Percentiles rank a stretch among this genome's conserved stretches.
phyloP scores from a whole-genome alignment of 2,329 filamentous ascomycete species.

The Trichoderma sp. region DNA sequence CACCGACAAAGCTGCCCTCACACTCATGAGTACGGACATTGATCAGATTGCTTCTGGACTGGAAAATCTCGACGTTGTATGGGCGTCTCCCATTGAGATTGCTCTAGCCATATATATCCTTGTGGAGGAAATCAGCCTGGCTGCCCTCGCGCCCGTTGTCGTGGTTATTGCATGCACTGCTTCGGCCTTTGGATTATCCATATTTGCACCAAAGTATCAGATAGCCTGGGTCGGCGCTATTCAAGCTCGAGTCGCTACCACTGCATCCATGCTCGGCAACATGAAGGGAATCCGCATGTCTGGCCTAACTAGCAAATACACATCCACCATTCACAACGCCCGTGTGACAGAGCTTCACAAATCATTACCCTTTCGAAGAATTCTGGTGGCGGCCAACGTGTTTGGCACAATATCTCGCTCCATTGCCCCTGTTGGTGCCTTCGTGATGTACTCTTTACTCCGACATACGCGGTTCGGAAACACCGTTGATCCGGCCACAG shows the following conservation, averaged over 20 bases:
- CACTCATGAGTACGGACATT: constrained; percentile 45
- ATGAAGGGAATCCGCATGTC: constrained; percentile 45
- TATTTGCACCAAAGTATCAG: constrained; percentile 21
- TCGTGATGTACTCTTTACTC: too few relatives aligned
- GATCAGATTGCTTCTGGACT: constrained; percentile 33
- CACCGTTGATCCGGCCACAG: too few relatives aligned
- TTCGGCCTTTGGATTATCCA: too few relatives aligned
- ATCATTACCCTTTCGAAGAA: too few relatives aligned
- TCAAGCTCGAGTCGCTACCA: constrained; percentile 27
- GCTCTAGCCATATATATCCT: constrained; percentile 36
- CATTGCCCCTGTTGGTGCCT: too few relatives aligned
- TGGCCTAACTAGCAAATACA: constrained; percentile 36
- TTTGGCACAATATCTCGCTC: too few relatives aligned
- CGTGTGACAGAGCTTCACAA: constrained; percentile 36
- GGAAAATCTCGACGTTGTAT: constrained; percentile 33
- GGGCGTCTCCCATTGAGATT: constrained; percentile 36
- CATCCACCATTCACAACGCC: constrained; percentile 33
- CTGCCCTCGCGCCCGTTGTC: constrained; percentile 24
- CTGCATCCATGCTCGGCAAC: constrained; percentile 24
- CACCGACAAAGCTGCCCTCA: constrained; percentile 36
- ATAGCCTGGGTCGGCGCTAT: constrained; percentile 29
- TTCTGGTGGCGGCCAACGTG: too few relatives aligned
- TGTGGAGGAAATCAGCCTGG: constrained; percentile 25
- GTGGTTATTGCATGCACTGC: constrained; percentile 23
- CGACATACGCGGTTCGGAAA: too few relatives aligned